These are phyloP conservation scores for Rubroshorea leprosula DNA, from an alignment of 345 rosid genomes.

Conservation along the genomic window DNA sequence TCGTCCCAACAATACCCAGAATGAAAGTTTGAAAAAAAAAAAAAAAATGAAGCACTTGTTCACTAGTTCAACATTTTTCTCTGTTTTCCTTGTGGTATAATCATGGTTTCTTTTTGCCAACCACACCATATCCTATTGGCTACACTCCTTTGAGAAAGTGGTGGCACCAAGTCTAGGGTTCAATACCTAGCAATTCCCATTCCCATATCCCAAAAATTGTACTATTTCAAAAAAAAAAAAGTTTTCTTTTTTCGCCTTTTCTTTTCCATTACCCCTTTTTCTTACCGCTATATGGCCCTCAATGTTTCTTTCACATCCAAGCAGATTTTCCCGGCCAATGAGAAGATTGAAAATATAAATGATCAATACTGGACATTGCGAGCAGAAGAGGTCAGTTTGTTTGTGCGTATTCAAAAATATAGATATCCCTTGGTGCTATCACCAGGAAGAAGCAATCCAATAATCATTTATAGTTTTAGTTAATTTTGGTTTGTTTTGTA, in stretches of 20 bases:
- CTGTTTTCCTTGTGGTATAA: background rate
- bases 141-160: too few species aligned
- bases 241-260: background rate
- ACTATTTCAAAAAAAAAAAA: background rate
- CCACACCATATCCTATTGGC: too few species aligned
- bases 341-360: slow-evolving; percentile 89
- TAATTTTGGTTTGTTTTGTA: background rate
- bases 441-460: too few species aligned
- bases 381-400: slow-evolving; percentile 77
- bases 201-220: too few species aligned
- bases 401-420: background rate
- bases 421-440: too few species aligned
- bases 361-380: slow-evolving; percentile 94
- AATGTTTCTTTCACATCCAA: slow-evolving; percentile 3
- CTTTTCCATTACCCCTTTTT: background rate
- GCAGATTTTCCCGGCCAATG: slow-evolving; percentile 81
- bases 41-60: background rate
- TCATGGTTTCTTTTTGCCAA: background rate
- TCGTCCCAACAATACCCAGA: background rate
- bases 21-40: slow-evolving; percentile 1
- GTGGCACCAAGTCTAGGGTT: too few species aligned
- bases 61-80: background rate
- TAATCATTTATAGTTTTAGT: background rate
- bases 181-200: too few species aligned
- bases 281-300: background rate